phyloP scores from a whole-genome alignment of 805 yeast species.

The Yarrowia sp. region DNA sequence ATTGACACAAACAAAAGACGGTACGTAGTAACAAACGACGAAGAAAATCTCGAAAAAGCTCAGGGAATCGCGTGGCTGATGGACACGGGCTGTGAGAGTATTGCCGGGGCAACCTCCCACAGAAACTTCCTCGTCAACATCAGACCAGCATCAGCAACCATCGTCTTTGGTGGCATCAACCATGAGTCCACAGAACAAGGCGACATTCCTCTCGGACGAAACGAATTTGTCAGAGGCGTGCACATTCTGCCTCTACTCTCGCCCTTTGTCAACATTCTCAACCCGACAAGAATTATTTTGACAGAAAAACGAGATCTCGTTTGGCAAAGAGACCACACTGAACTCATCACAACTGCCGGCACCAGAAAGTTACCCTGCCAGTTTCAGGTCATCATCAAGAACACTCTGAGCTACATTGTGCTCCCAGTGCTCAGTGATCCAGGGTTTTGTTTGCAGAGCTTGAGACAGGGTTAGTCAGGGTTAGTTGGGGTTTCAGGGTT shows the following conservation, averaged over 20 bases:
- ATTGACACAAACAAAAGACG: too few relatives aligned
- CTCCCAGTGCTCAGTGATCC: background rate
- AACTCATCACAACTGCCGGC: background rate
- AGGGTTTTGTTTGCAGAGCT: too few relatives aligned
- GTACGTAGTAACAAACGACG: too few relatives aligned
- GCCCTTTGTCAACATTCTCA: background rate
- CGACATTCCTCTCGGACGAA: background rate
- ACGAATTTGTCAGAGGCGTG: background rate
- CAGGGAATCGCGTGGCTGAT: background rate
- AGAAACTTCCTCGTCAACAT: background rate
- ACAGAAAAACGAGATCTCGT: background rate
- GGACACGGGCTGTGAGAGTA: background rate
- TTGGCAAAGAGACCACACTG: background rate
- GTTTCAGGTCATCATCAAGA: background rate
- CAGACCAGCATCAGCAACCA: background rate
- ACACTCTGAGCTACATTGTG: background rate
- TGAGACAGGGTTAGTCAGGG: too few relatives aligned
- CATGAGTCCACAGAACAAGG: background rate
- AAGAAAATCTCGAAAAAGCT: background rate
- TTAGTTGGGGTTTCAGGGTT: too few relatives aligned
- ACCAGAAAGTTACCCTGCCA: background rate
- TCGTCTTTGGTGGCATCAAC: background rate
- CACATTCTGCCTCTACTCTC: background rate
- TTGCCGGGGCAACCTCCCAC: background rate
- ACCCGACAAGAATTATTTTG: background rate